These are phyloP conservation scores for Castanea mollissima DNA, from an alignment of 306 rosid species.

Conservation along the genomic window DNA sequence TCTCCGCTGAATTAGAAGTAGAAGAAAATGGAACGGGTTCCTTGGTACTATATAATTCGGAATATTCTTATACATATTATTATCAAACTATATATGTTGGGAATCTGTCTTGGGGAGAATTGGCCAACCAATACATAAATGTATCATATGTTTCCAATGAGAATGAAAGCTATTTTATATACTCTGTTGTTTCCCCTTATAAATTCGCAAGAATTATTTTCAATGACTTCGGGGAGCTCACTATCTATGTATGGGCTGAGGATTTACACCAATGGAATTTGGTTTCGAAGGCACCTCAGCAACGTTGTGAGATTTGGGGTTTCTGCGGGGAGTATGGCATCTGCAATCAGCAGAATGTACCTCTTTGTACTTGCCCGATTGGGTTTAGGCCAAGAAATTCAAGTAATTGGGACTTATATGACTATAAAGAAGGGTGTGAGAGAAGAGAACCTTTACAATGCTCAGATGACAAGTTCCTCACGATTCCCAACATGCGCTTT, in stretches of 20 bases:
- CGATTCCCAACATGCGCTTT: no score
- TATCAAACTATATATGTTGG: no score
- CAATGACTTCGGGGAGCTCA: constrained; percentile 39
- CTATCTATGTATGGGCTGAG: constrained; percentile 19
- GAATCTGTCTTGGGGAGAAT: no score
- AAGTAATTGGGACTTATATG: constrained; percentile 38
- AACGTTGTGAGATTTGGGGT: constrained; percentile 41
- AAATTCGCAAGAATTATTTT: constrained; percentile 22
- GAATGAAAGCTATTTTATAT: constrained; percentile 46
- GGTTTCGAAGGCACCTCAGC: constrained; percentile 40
- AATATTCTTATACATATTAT: no score
- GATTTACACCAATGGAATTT: constrained; percentile 19
- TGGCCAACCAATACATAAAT: no score
- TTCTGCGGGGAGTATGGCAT: constrained; percentile 45
- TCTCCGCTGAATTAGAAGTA: no score
- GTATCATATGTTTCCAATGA: not conserved
- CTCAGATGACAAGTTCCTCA: no score
- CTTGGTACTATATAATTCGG: no score
- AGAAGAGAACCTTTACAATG: not conserved
- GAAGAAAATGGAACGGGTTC: no score
- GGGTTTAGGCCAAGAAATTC: constrained; percentile 40
- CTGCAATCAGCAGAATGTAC: constrained; percentile 27
- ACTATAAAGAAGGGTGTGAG: constrained; percentile 45
- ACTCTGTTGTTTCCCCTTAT: not conserved
- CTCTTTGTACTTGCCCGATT: constrained; percentile 34